Evolutionary conservation across 805 yeast species (phyloP).

Genomic region (Torulaspora maleeae): DNA sequence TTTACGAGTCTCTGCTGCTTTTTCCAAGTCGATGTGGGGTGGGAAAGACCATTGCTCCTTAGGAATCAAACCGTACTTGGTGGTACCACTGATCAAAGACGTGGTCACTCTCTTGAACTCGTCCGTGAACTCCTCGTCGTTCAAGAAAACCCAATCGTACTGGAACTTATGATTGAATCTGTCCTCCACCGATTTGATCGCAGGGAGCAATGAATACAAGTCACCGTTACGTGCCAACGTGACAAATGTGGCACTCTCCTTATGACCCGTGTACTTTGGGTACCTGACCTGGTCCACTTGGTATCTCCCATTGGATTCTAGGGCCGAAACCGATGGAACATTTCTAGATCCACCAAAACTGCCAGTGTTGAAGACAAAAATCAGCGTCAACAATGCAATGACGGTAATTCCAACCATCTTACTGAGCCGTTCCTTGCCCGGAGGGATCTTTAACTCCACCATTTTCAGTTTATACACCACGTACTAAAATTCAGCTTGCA

Average conservation of each 20-base stretch:
- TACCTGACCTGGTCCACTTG: conserved; percentile 15
- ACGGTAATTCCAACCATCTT: conserved; percentile 16
- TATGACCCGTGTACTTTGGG: conserved; percentile 27
- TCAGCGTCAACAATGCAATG: conserved; percentile 18
- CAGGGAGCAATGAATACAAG: conserved; percentile 52
- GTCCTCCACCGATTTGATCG: conserved; percentile 80
- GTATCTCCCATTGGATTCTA: conserved; percentile 1
- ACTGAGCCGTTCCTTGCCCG: conserved; percentile 14
- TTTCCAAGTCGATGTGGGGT: conserved; percentile 68
- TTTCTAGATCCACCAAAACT: conserved; percentile 2
- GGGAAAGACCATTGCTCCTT: conserved; percentile 86
- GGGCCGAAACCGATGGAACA: background rate
- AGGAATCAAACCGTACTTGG: conserved; percentile 78
- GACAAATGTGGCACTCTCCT: conserved; percentile 74
- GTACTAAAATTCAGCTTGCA: background rate
- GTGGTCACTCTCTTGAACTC: conserved; percentile 69
- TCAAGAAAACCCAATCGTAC: conserved; percentile 94
- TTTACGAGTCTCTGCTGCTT: conserved; percentile 53
- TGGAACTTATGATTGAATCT: conserved; percentile 75
- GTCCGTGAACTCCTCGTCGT: conserved; percentile 78
- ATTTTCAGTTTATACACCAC: conserved; percentile 1
- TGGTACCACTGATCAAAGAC: conserved; percentile 67
- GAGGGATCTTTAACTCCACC: conserved; percentile 16
- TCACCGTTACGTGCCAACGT: conserved; percentile 77
- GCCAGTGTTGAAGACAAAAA: conserved; percentile 17